A percentile compares a stretch with the other conserved stretches of the same genome.
Evolutionary conservation across 2,329 filamentous ascomycete species (phyloP).

Genomic region (Trichoderma guizhouense): DNA sequence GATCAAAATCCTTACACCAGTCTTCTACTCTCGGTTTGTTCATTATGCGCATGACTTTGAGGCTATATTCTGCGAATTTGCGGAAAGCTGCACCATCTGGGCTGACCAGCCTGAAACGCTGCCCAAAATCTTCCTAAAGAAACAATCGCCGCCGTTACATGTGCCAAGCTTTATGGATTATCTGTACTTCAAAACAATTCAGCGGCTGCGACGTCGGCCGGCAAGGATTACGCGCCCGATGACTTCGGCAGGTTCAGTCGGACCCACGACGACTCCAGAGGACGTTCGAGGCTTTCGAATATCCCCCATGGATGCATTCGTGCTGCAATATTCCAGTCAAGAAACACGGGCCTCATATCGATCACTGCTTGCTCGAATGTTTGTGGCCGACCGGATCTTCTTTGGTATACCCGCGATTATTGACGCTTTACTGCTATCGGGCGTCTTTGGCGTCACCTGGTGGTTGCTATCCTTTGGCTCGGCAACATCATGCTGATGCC

Average conservation of each 20-base stretch:
- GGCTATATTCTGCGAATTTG: constrained; percentile 57
- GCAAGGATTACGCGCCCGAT: constrained; percentile 39
- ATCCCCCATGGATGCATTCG: constrained; percentile 50
- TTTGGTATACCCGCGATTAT: constrained; percentile 34
- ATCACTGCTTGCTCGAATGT: constrained; percentile 38
- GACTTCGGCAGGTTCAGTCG: constrained; percentile 34
- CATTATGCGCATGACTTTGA: constrained; percentile 61
- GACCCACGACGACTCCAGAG: constrained; percentile 20
- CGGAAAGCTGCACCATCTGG: constrained; percentile 57
- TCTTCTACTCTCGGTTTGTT: constrained; percentile 64
- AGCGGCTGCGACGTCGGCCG: constrained; percentile 41
- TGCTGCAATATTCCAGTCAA: constrained; percentile 35
- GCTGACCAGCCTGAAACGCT: constrained; percentile 54
- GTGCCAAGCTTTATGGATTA: constrained; percentile 38
- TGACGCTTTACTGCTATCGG: constrained; percentile 32
- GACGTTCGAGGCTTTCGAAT: constrained; percentile 48
- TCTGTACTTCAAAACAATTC: constrained; percentile 43
- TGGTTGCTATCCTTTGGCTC: constrained; percentile 21
- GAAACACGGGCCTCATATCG: constrained; percentile 34
- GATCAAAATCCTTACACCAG: constrained; percentile 59
- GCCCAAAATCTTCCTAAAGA: constrained; percentile 42
- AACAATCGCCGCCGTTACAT: constrained; percentile 34
- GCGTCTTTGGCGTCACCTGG: constrained; percentile 26
- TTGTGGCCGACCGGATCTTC: constrained; percentile 43
- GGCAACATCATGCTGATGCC: neutral